These are phyloP conservation scores for Leccinum broughii DNA, from an alignment of 768 basidiomycete genomes.

Conservation along the genomic window DNA sequence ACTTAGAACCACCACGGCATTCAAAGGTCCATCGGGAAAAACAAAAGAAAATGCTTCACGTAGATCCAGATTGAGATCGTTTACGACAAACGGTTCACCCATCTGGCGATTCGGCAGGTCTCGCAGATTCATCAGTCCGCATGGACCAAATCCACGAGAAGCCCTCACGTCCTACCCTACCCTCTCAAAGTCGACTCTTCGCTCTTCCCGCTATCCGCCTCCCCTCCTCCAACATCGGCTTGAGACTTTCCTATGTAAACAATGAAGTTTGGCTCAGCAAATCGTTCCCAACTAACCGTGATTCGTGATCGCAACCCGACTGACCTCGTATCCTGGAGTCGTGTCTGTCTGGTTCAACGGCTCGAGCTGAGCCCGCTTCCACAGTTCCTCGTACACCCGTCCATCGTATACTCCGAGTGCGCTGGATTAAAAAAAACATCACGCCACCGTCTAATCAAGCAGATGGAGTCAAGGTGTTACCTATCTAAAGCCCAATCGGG, in stretches of 20 bases:
- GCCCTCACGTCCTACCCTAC: not conserved
- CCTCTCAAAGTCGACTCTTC: constrained; percentile 24
- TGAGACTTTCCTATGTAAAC: constrained; percentile 22
- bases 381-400: constrained; percentile 66
- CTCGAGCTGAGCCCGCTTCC: constrained; percentile 56
- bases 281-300: not conserved
- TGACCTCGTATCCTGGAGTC: constrained; percentile 57
- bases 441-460: not conserved
- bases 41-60: not conserved
- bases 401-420: constrained; percentile 65
- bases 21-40: not conserved
- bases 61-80: not conserved
- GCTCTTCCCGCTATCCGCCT: constrained; percentile 13
- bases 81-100: not conserved
- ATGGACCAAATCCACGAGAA: not conserved
- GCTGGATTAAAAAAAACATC: constrained; percentile 31
- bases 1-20: not conserved
- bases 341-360: constrained; percentile 57
- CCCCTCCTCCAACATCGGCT: constrained; percentile 28
- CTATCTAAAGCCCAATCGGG: constrained; percentile 76
- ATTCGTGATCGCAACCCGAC: not conserved
- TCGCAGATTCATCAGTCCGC: not conserved
- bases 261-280: not conserved
- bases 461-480: constrained; percentile 26
- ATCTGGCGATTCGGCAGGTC: not conserved